Conservation (phyloP, 2,329 filamentous ascomycete species). For the Colletotrichum sp. region DNA sequence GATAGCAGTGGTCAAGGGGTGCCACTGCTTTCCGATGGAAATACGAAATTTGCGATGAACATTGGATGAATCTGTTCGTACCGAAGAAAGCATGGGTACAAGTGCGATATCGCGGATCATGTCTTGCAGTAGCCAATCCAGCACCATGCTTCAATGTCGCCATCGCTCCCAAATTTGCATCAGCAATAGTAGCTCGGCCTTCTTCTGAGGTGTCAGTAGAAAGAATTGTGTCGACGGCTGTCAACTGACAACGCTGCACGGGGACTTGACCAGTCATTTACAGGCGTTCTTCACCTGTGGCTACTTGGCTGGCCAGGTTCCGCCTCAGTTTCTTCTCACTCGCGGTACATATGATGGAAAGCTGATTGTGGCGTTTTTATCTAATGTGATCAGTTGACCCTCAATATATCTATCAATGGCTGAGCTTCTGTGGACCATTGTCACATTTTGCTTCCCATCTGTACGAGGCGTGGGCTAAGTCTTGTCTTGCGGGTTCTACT, state of each 20-base stretch:
- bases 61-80: neutral
- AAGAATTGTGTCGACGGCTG: neutral
- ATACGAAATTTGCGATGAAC: neutral
- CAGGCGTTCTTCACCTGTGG: neutral
- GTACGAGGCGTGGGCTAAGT: neutral
- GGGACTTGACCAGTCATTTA: neutral
- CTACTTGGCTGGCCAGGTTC: neutral
- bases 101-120: neutral
- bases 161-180: neutral
- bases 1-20: neutral
- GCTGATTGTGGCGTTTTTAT: too few relatives aligned
- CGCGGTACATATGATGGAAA: neutral
- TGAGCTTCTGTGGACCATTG: neutral
- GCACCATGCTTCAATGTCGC: neutral
- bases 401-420: neutral
- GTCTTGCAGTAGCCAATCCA: neutral
- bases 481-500: neutral
- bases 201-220: accelerated
- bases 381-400: neutral
- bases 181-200: neutral
- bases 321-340: neutral
- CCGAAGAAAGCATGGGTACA: neutral
- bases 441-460: neutral
- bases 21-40: neutral
- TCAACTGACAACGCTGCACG: neutral